Evolutionary conservation across 2,329 filamentous ascomycete species (phyloP).

Genomic region (Fusarium sp.): DNA sequence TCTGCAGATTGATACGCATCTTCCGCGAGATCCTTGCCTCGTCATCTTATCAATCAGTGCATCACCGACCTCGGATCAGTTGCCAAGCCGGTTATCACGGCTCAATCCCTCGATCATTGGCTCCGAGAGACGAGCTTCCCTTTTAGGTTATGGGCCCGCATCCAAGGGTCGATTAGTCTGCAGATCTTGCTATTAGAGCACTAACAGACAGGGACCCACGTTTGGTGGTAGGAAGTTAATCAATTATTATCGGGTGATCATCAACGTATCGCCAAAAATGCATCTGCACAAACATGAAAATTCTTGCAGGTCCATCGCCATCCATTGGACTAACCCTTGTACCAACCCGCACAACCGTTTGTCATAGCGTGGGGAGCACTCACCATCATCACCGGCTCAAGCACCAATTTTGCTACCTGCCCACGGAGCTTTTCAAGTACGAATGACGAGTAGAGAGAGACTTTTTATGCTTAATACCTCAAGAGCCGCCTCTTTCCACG

Average conservation of each 20-base stretch:
- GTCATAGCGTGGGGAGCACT: constrained; percentile 4
- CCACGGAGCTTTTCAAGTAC: not conserved
- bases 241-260: not conserved
- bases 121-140: not conserved
- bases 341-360: not conserved
- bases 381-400: not conserved
- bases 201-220: fast-evolving
- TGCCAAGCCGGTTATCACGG: constrained; percentile 26
- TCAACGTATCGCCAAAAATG: not conserved
- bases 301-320: not conserved
- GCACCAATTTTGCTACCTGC: not conserved
- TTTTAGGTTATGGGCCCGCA: not conserved
- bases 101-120: not conserved
- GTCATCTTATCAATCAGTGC: constrained; percentile 29
- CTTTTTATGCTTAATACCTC: not conserved
- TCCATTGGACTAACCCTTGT: not conserved
- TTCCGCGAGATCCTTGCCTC: not conserved
- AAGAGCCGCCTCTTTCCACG: not conserved
- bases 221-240: fast-evolving
- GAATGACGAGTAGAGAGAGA: not conserved
- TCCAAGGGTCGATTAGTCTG: not conserved
- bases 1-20: constrained; percentile 1
- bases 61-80: constrained; percentile 15
- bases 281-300: not conserved
- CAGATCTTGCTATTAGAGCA: not conserved